phyloP scores from a whole-genome alignment of 805 yeast species.

The Torulaspora franciscae region DNA sequence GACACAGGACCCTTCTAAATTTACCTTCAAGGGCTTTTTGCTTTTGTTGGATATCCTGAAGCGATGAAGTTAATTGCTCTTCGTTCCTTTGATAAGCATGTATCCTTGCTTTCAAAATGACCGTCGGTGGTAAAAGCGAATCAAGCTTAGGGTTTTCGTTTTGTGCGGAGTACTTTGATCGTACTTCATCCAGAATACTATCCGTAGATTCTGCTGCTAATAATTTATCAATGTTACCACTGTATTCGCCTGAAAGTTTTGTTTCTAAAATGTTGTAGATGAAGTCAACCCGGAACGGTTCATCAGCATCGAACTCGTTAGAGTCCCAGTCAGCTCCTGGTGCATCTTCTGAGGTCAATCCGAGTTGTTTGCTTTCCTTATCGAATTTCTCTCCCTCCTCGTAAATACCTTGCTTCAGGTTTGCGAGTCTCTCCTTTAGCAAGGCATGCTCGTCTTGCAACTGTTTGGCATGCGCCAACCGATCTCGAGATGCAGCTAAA shows the following conservation, averaged over 20 bases:
- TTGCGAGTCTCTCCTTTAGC: conserved; percentile 51
- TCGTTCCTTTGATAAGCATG: conserved; percentile 75
- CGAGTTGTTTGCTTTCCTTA: conserved; percentile 39
- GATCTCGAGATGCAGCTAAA: conserved; percentile 26
- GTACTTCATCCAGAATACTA: conserved; percentile 23
- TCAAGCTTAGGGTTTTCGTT: conserved; percentile 16
- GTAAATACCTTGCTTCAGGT: conserved; percentile 56
- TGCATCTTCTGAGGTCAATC: conserved; percentile 29
- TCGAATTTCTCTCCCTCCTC: conserved; percentile 58
- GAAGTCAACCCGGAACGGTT: conserved; percentile 72
- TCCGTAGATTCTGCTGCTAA: conserved; percentile 22
- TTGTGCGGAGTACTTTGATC: conserved; percentile 14
- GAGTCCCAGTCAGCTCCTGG: conserved; percentile 35
- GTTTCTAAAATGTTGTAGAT: conserved; percentile 52
- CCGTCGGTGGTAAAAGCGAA: conserved; percentile 34
- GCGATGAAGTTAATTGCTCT: conserved; percentile 46
- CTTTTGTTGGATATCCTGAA: conserved; percentile 48
- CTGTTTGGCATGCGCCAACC: conserved; percentile 30
- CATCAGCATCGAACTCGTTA: conserved; percentile 78
- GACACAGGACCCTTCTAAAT: conserved; percentile 80
- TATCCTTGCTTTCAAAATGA: conserved; percentile 67
- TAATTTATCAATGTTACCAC: conserved; percentile 29
- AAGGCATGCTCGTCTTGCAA: conserved; percentile 53
- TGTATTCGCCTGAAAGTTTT: conserved; percentile 35
- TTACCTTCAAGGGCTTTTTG: conserved; percentile 61